Evolutionary conservation across 345 rosid genomes (phyloP), one percentile per base, ranked within the genome.

Genomic region (Noccaea caerulescens): DNA sequence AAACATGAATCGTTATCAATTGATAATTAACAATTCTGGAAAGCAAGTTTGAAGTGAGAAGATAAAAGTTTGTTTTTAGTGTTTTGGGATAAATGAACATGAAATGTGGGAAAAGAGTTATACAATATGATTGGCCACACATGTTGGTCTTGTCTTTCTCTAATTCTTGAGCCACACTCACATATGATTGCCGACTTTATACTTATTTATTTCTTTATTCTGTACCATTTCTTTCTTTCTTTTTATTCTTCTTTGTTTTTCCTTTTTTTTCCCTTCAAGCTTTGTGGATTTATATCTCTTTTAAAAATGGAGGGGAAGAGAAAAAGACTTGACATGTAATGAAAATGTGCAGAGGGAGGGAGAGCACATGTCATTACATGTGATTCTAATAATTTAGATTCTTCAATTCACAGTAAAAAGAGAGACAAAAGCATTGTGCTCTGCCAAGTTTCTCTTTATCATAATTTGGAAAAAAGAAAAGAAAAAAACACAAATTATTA

Each of bases 361-460:
- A 65, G 52, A 66, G 68, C 79, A 75, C 79, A 69, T 75, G 79
- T 68, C 64, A 75, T 75, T 63, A 76, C 79, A 76, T 76, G 79
- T 76, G 79, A 63, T 76, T 56, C 75, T 69, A 69, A 76, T 76
- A 69, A 76, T 76, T 69, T 76, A 69, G 75, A 76, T 75, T 75
- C 73, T 68, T 68, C 58, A 68, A 60, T 75, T 60, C 69, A 44
- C 58, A 34, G 63, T 75, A 68, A 55, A 75, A 62, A 55, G 58
- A 68, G 53, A 69, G 59, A 61, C 46, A 75, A 59, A 60, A 61
- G 73, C 73, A 68, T 68, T 75, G 7, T 68, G 30, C 58, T 68
- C 63, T 68, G 74, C 64, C 69, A 68, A 53, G 9, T 59, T 76
- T 57, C 60, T 55, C 66, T 68, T 68, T 56, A 56, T 75, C 63